Evolutionary conservation across 225 moss, liverwort and hornwort species (phyloP), one percentile per base, ranked within the genome.

Genomic region (Lunularia cruciata): DNA sequence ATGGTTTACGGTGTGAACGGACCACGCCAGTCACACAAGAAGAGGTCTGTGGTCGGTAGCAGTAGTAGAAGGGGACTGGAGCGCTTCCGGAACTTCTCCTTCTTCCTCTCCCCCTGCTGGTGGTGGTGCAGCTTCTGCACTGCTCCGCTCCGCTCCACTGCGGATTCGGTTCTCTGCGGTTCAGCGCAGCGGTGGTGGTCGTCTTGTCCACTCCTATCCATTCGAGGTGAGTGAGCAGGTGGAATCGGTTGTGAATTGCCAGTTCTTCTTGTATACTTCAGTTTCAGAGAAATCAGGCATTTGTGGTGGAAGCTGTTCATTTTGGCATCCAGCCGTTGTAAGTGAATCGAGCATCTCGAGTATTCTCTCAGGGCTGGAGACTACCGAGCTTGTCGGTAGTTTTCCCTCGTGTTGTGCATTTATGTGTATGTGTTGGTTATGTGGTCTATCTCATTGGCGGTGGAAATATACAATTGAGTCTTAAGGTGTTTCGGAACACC

Each of bases 11-110:
- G 26, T 22, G 38, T 13, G 12, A 36, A 40, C 30, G 14, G 61
- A n/a, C 37, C 61, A 61, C n/a, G n/a, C 0, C n/a, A 9, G 2
- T 25, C 39, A 40, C 39, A 40, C n/a, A 25, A 39, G 61, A 9
- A 39, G 39, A 23, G 61, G 61, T 40, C 59, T 19, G 59, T 19
- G 39, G 39, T 25, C 15, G 37, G n/a, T 13, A 2, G 12, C 23
- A 13, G 61, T 26, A 61, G 61, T 40, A 25, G 61, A 61, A 40
- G 61, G 61, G 23, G n/a, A n/a, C 39, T 6, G 36, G 23, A 60
- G 39, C 23, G 20, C 39, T 38, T 10, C 11, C 5, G 1, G 10
- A 10, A 3, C 13, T 18, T n/a, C 23, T 39, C 22, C 40, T 14
- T 28, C 27, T 1, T 20, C 23, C 25, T 12, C 40, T 14, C 15